Conservation (phyloP, 2,329 filamentous ascomycete genomes). For the Paecilomyces sp. region DNA sequence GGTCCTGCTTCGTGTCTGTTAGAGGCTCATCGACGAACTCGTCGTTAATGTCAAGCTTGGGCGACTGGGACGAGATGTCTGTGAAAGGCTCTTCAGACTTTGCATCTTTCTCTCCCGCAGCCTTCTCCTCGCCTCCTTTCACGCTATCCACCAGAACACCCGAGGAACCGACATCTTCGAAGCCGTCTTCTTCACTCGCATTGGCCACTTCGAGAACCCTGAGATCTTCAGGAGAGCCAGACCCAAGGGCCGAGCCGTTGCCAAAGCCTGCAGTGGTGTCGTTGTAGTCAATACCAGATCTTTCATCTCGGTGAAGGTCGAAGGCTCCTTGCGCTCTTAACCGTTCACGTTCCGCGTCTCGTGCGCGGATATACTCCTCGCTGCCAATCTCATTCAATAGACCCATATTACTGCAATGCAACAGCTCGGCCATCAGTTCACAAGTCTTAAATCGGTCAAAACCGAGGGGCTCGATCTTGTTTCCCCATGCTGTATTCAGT, state of each 20-base stretch:
- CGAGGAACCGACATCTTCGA: conserved; percentile 72
- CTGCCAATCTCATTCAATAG: conserved; percentile 86
- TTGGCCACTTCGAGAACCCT: conserved; percentile 72
- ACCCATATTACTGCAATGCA: conserved; percentile 99
- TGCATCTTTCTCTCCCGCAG: conserved; percentile 20
- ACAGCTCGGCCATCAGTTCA: conserved; percentile 92
- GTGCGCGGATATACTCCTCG: conserved; percentile 72
- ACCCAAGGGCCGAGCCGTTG: conserved; percentile 34
- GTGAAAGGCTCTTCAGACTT: conserved; percentile 14
- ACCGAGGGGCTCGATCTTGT: conserved; percentile 84
- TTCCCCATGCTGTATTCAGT: conserved; percentile 80
- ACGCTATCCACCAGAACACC: conserved; percentile 67
- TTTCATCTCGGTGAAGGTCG: conserved; percentile 35
- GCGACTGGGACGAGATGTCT: conserved; percentile 10
- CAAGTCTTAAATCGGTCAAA: conserved; percentile 99
- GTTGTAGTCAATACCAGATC: conserved; percentile 51
- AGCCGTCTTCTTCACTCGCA: conserved; percentile 79
- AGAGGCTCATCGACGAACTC: conserved; percentile 74
- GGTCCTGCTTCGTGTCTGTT: conserved; percentile 49
- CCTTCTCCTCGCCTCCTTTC: conserved; percentile 58
- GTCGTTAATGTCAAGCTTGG: conserved; percentile 55
- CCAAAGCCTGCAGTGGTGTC: conserved; percentile 40
- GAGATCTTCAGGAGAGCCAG: conserved; percentile 55
- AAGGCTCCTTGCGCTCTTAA: conserved; percentile 72
- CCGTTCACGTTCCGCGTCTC: conserved; percentile 74